Base-by-base conservation (phyloP, 1,284 basidiomycete species). In the Pseudozyma sp. region DNA sequence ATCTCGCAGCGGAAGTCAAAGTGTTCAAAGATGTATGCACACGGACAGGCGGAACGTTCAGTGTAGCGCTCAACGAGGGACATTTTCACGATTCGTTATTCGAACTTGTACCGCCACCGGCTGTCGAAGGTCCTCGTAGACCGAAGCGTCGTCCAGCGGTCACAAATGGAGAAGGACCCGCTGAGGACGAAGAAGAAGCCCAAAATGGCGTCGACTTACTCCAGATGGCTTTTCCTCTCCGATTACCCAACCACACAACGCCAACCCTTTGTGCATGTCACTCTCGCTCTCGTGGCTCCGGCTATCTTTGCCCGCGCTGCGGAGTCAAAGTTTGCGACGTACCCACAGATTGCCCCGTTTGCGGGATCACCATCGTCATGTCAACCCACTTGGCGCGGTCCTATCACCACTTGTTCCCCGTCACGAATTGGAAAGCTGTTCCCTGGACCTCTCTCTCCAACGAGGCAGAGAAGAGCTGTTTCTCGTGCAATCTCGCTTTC, bases 301-400 rank as follows among this genome's bases (percentile, higher is more conserved):
- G 96, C 5, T 99, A 96, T 86, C 88, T 97, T 14, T 99, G 96
- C 85, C 97, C 96, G 3, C 89, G 96, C 31, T 99, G 96, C 84
- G 89, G 90, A 44, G 90, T 92, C 56, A 94, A 96, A 87, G 89
- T 98, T 40, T 99, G 96, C 88, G 95, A 99, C 81, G 94, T 98
- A 2, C 96, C 96, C 42, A 99, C 96, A 7, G 97, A 99, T 84
- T 99, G 96, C 84, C 93, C 96, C 80, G 92, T 98, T 35, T 99
- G 96, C 82, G 94, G 94, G 2, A 88, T 99, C 74, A 97, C 98
- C 90, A 93, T 99, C 72, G 96, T 99, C 72, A 95, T 93, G 86
- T 94, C 93, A 59, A 96, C 97, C 7, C 97, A 99, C 87, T 88
- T 99, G 51, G 96, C 96, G 21, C 88, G 96, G 74, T 97, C 94